These are phyloP conservation scores for Priceomyces haplophilus DNA, from an alignment of 805 yeast genomes.

Conservation along the genomic window DNA sequence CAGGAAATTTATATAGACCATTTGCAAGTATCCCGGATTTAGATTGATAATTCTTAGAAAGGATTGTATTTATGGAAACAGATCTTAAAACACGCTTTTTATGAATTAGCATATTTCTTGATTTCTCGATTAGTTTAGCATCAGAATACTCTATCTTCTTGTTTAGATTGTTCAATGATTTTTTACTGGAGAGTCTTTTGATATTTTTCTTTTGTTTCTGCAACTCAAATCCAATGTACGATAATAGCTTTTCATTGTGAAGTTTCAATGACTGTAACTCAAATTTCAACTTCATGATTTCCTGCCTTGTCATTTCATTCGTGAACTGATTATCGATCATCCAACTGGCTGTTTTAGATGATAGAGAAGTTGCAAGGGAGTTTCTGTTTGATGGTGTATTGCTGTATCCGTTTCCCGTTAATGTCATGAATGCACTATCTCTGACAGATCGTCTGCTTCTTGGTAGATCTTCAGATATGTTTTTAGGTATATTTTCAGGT, in stretches of 20 bases:
- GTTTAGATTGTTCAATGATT: conserved; percentile 24
- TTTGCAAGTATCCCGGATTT: conserved; percentile 12
- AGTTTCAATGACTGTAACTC: conserved; percentile 52
- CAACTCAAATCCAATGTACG: conserved; percentile 55
- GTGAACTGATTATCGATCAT: conserved; percentile 18
- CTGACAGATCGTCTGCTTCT: conserved; percentile 13
- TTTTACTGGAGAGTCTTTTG: conserved; percentile 36
- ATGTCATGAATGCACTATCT: conserved; percentile 26
- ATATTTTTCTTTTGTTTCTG: conserved; percentile 47
- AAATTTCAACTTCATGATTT: conserved; percentile 49
- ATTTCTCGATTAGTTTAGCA: conserved; percentile 48
- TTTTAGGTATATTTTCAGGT: conserved; percentile 13
- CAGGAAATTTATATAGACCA: conserved; percentile 12
- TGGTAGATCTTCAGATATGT: conserved; percentile 7
- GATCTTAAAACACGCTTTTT: conserved; percentile 42
- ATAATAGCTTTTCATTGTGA: conserved; percentile 54
- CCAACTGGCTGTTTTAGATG: conserved; percentile 33
- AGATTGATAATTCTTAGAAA: conserved; percentile 16
- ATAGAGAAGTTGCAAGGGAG: conserved; percentile 17
- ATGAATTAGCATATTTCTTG: conserved; percentile 43
- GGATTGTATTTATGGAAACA: conserved; percentile 30
- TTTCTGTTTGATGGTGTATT: conserved; percentile 11
- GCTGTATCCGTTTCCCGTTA: conserved; percentile 21
- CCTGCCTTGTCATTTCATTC: conserved; percentile 40
- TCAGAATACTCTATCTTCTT: conserved; percentile 47